Evolutionary conservation across 345 rosid species (phyloP).

Genomic region (Camelina laxa): DNA sequence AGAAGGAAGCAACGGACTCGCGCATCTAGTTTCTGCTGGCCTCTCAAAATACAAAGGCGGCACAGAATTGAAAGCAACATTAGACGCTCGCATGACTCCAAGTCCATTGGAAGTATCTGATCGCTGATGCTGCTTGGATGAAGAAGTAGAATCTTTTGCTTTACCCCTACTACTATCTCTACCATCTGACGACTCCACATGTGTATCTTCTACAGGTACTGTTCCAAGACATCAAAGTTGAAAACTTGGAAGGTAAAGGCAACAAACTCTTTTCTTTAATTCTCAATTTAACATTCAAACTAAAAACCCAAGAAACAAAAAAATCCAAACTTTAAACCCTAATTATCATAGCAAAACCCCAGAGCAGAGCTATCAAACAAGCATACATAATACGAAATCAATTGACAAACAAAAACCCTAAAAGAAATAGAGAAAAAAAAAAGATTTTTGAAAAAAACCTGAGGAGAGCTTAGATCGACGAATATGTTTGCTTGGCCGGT

Average conservation of each 20-base stretch:
- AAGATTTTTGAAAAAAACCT: conserved; percentile 23
- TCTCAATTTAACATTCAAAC: background rate
- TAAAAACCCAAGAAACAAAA: background rate
- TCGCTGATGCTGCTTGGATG: conserved; percentile 44
- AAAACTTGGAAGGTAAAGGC: conserved; percentile 13
- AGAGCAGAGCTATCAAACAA: too few species aligned
- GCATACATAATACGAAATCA: background rate
- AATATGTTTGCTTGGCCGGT: conserved; percentile 52
- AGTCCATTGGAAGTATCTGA: conserved; percentile 31
- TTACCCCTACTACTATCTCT: conserved; percentile 46
- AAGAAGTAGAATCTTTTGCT: conserved; percentile 36
- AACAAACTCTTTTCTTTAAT: background rate
- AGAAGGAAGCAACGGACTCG: conserved; percentile 28
- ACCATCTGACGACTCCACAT: conserved; percentile 46
- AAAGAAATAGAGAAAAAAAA: background rate
- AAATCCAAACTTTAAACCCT: background rate
- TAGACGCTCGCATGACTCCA: conserved; percentile 43
- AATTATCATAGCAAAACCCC: background rate
- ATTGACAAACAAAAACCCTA: conserved; percentile 7
- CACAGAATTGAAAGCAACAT: conserved; percentile 63
- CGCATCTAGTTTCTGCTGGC: conserved; percentile 24
- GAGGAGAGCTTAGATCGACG: conserved; percentile 72
- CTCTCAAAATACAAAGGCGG: conserved; percentile 59
- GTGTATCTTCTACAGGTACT: conserved; percentile 48
- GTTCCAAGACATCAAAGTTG: conserved; percentile 9